Evolutionary conservation across 306 rosid species (phyloP).

Genomic region (Trichosanthes truncata): DNA sequence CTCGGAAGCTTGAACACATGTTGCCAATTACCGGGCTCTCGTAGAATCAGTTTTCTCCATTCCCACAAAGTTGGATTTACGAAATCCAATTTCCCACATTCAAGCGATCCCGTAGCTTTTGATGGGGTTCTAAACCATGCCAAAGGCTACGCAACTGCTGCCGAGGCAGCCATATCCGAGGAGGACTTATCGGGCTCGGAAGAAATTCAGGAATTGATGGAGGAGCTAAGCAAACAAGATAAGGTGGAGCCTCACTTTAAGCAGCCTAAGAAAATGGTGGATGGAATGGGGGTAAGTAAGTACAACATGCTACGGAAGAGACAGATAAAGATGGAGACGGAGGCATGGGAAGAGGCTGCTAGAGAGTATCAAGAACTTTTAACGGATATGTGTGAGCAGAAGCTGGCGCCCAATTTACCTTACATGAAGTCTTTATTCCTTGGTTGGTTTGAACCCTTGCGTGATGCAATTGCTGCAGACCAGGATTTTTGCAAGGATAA

Average conservation of each 20-base stretch:
- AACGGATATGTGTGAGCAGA: conserved; percentile 74
- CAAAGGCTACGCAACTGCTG: conserved; percentile 45
- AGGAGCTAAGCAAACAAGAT: conserved; percentile 25
- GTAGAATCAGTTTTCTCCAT: conserved; percentile 8
- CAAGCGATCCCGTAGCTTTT: conserved; percentile 14
- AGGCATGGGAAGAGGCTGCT: conserved; percentile 92
- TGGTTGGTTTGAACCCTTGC: conserved; percentile 90
- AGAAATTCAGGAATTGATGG: conserved; percentile 44
- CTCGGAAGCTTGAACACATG: conserved; percentile 7
- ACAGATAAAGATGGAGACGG: conserved; percentile 76
- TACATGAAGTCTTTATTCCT: conserved; percentile 77
- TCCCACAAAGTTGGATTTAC: conserved; percentile 18
- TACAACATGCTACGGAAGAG: conserved; percentile 41
- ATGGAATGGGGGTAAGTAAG: conserved; percentile 28
- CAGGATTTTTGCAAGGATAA: conserved; percentile 24
- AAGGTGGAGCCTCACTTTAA: conserved; percentile 17
- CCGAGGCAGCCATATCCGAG: conserved; percentile 66
- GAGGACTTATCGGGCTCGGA: conserved; percentile 54
- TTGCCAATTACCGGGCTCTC: conserved; percentile 8
- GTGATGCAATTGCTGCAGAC: conserved; percentile 53
- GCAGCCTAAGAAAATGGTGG: conserved; percentile 29
- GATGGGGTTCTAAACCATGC: conserved; percentile 7
- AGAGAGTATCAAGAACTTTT: conserved; percentile 73
- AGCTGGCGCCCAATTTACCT: conserved; percentile 89
- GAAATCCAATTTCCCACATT: conserved; percentile 22